A percentile compares a stretch with the other conserved stretches of the same genome.
Evolutionary conservation across 2,329 filamentous ascomycete species (phyloP).

Genomic region (Fusarium sp.): DNA sequence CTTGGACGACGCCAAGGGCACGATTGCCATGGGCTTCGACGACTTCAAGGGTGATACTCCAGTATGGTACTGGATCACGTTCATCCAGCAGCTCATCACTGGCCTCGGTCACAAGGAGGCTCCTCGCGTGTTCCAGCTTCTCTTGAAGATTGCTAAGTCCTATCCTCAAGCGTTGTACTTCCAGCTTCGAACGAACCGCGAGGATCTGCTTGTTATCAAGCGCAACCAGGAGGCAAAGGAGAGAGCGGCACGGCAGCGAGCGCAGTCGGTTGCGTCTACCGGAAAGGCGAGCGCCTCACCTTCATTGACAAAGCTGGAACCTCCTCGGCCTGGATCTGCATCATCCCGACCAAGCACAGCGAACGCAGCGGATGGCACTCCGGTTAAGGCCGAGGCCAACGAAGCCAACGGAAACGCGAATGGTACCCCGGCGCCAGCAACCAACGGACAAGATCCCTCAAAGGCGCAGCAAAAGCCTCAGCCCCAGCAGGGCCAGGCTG

Average conservation of each 20-base stretch:
- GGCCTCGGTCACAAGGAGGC: constrained; percentile 94
- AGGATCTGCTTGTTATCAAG: constrained; percentile 93
- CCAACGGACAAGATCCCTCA: constrained; percentile 42
- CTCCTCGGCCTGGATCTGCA: constrained; percentile 52
- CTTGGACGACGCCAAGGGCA: constrained; percentile 87
- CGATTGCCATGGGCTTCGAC: constrained; percentile 87
- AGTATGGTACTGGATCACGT: constrained; percentile 99
- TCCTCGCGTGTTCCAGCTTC: constrained; percentile 83
- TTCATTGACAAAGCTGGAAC: constrained; percentile 65
- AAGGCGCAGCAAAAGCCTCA: constrained; percentile 38
- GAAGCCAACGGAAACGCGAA: constrained; percentile 48
- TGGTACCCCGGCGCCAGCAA: constrained; percentile 42
- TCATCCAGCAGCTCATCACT: constrained; percentile 94
- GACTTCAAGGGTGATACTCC: constrained; percentile 98
- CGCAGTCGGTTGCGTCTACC: constrained; percentile 58
- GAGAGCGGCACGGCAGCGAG: constrained; percentile 64
- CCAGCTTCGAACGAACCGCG: constrained; percentile 89
- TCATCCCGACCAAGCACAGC: constrained; percentile 64
- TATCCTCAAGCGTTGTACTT: constrained; percentile 98
- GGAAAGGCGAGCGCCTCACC: constrained; percentile 61
- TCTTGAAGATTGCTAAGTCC: constrained; percentile 93
- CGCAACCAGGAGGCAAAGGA: constrained; percentile 86
- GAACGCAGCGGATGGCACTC: constrained; percentile 57
- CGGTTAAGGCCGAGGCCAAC: constrained; percentile 59
- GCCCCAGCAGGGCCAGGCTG: constrained; percentile 45